phyloP scores from a whole-genome alignment of 176 grass and related monocot species.

The Carex kokanica region DNA sequence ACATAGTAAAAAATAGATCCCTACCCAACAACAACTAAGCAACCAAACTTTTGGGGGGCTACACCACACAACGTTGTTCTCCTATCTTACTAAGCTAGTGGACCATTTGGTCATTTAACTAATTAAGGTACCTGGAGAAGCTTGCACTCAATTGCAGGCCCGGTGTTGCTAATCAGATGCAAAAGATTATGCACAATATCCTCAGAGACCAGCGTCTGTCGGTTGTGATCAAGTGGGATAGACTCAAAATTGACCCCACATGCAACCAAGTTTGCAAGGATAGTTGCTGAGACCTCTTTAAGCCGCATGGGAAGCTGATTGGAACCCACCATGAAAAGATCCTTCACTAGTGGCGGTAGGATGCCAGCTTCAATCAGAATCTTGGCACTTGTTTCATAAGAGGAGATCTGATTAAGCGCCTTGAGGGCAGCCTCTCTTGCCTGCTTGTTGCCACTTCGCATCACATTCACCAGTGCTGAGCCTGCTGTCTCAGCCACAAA shows the following conservation, averaged over 20 bases:
- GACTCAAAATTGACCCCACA: slow-evolving; percentile 70
- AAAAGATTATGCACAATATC: slow-evolving; percentile 96
- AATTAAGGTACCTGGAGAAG: slow-evolving; percentile 59
- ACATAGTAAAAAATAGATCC: neutral
- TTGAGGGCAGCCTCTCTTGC: slow-evolving; percentile 79
- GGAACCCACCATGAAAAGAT: slow-evolving; percentile 79
- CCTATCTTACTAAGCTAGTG: neutral
- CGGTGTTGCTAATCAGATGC: slow-evolving; percentile 97
- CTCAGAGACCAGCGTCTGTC: slow-evolving; percentile 80
- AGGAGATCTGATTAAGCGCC: slow-evolving; percentile 93
- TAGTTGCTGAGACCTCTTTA: slow-evolving; percentile 86
- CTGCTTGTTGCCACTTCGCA: slow-evolving; percentile 74
- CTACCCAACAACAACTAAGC: neutral
- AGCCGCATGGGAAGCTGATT: slow-evolving; percentile 89
- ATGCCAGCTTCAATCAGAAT: slow-evolving; percentile 87
- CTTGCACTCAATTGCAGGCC: slow-evolving; percentile 96
- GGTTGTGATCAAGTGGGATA: slow-evolving; percentile 60
- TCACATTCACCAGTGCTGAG: slow-evolving; percentile 66
- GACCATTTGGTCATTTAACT: neutral
- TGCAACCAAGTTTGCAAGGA: slow-evolving; percentile 84
- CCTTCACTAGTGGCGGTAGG: slow-evolving; percentile 78
- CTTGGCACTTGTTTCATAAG: slow-evolving; percentile 81
- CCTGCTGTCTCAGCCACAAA: slow-evolving; percentile 76
- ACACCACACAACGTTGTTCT: neutral
- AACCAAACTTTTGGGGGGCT: neutral